Conservation (phyloP, 2,329 filamentous ascomycete genomes). For the Aspergillus felis region DNA sequence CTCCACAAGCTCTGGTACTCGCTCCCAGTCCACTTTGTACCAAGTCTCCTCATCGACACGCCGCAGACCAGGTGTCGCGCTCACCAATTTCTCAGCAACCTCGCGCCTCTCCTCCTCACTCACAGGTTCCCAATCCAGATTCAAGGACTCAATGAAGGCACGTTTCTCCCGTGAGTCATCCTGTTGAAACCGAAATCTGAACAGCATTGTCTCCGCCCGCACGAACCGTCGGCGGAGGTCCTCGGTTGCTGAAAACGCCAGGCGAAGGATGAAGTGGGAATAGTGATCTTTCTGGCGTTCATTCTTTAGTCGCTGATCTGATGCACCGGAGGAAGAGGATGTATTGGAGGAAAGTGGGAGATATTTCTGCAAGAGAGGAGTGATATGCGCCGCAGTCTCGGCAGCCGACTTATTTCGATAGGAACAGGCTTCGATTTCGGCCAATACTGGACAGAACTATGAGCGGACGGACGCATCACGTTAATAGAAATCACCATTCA, state of each 20-base stretch:
- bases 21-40: conserved; percentile 96
- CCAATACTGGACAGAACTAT: conserved; percentile 29
- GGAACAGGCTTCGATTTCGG: conserved; percentile 76
- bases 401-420: conserved; percentile 85
- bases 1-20: conserved; percentile 87
- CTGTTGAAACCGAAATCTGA: conserved; percentile 73
- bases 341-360: conserved; percentile 75
- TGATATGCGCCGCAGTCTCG: conserved; percentile 81
- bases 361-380: conserved; percentile 80
- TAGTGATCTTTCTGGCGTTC: conserved; percentile 96
- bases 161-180: conserved; percentile 70
- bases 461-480: background rate
- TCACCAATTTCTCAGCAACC: conserved; percentile 59
- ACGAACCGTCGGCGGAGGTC: conserved; percentile 83
- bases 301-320: conserved; percentile 52
- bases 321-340: conserved; percentile 52
- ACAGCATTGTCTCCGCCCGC: conserved; percentile 83
- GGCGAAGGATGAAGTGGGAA: conserved; percentile 90
- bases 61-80: conserved; percentile 49
- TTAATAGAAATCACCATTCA: conserved; percentile 8
- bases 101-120: conserved; percentile 73
- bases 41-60: conserved; percentile 73
- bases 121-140: conserved; percentile 81
- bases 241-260: conserved; percentile 88
- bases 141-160: conserved; percentile 71